These are phyloP conservation scores for Naematelia aurantialba DNA, from an alignment of 768 basidiomycete genomes.

Conservation along the genomic window DNA sequence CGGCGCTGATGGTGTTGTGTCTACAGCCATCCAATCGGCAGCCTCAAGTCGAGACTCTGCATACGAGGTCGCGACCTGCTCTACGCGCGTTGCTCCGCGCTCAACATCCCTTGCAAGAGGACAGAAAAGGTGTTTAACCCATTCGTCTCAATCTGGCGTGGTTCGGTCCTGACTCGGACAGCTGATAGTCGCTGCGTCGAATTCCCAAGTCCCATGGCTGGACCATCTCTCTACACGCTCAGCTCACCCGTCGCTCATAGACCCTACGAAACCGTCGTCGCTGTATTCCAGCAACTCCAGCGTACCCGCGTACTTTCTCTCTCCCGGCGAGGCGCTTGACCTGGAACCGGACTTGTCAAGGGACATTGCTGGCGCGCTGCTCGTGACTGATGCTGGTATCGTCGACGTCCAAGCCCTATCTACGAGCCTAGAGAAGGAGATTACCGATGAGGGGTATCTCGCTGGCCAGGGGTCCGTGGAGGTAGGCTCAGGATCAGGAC, in stretches of 20 bases:
- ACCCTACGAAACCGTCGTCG: slow-evolving; percentile 42
- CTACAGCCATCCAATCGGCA: slow-evolving; percentile 64
- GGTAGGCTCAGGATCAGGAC: slow-evolving; percentile 11
- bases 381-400: slow-evolving; percentile 84
- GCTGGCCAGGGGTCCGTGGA: slow-evolving; percentile 52
- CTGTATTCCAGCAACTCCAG: slow-evolving; percentile 26
- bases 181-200: slow-evolving; percentile 73
- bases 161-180: slow-evolving; percentile 44
- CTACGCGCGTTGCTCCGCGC: slow-evolving; percentile 66
- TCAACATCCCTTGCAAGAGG: slow-evolving; percentile 66
- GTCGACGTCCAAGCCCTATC: slow-evolving; percentile 81
- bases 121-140: slow-evolving; percentile 58
- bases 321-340: slow-evolving; percentile 62
- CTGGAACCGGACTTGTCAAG: slow-evolving; percentile 79
- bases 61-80: slow-evolving; percentile 79
- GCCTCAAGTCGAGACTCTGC: slow-evolving; percentile 80
- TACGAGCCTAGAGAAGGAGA: slow-evolving; percentile 75
- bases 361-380: slow-evolving; percentile 68
- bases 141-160: background rate
- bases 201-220: slow-evolving; percentile 65
- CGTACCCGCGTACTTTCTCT: slow-evolving; percentile 64
- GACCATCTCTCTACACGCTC: slow-evolving; percentile 65
- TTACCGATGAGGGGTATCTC: slow-evolving; percentile 61
- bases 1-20: too few species aligned
- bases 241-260: slow-evolving; percentile 57